Percentiles rank a stretch among this genome's conserved stretches.
Evolutionary conservation across 345 rosid genomes (phyloP).

Genomic region (Salix koriyanagi): DNA sequence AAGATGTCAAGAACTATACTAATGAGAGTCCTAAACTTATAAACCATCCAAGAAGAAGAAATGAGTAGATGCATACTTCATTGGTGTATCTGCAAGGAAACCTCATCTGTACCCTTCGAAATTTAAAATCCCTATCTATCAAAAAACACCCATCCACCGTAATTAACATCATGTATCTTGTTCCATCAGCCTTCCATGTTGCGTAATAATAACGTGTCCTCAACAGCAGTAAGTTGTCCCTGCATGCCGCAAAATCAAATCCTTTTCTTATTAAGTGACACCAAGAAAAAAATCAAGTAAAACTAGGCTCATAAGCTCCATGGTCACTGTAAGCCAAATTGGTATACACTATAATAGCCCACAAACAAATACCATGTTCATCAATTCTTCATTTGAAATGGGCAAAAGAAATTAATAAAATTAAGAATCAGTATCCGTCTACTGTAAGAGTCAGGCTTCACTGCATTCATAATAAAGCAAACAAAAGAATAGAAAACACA

Average conservation of each 20-base stretch:
- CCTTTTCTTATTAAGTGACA: neutral
- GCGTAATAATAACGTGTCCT: slow-evolving; percentile 96
- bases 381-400: neutral
- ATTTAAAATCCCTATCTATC: slow-evolving; percentile 80
- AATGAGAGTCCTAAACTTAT: neutral
- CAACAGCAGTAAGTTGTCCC: slow-evolving; percentile 83
- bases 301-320: neutral
- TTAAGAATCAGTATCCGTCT: neutral
- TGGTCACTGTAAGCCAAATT: neutral
- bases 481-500: neutral
- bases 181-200: slow-evolving; percentile 99
- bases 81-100: slow-evolving; percentile 69
- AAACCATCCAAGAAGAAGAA: slow-evolving; percentile 4
- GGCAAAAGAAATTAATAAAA: neutral
- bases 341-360: neutral
- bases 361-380: neutral
- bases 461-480: neutral
- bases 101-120: slow-evolving; percentile 94
- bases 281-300: neutral
- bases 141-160: slow-evolving; percentile 84
- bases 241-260: slow-evolving; percentile 31
- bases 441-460: neutral
- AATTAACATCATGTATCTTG: slow-evolving; percentile 95
- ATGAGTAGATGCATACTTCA: slow-evolving; percentile 52
- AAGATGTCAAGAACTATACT: neutral